Conservation (phyloP, 208 protist species). For the Trypanosomatidae sp. region DNA sequence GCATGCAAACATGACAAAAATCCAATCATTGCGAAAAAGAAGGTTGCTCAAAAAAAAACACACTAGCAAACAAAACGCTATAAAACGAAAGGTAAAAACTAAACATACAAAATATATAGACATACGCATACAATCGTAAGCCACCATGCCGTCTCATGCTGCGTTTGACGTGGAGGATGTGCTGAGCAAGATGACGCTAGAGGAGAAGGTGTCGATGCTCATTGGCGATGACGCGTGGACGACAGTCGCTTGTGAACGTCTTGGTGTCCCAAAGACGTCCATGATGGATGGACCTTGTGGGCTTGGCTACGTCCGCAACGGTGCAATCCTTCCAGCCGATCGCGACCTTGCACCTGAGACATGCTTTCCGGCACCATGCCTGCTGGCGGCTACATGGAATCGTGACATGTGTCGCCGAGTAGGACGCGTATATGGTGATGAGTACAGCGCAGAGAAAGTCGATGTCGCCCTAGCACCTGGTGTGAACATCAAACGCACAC, state of each 20-base stretch:
- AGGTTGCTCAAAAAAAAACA: not conserved
- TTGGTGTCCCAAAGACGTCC: not conserved
- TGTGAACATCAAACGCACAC: constrained; percentile 11
- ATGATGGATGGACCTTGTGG: constrained; percentile 6
- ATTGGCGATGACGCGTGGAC: constrained; percentile 4
- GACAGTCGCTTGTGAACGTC: constrained; percentile 1
- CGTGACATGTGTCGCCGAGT: constrained; percentile 2
- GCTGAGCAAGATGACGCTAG: constrained; percentile 7
- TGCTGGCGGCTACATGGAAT: constrained; percentile 12
- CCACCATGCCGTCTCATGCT: too few relatives aligned
- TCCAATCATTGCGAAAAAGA: too few relatives aligned
- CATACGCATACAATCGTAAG: too few relatives aligned
- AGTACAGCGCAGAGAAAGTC: constrained; percentile 7
- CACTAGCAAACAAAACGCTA: too few relatives aligned
- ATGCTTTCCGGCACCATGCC: constrained; percentile 5
- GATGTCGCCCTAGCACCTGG: constrained; percentile 5
- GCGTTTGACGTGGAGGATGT: constrained; percentile 4
- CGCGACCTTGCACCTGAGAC: constrained; percentile 4
- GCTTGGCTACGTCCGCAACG: constrained; percentile 2
- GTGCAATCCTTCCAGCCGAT: not conserved
- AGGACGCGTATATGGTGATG: constrained; percentile 1
- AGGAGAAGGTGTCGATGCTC: constrained; percentile 8
- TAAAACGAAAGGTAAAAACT: too few relatives aligned
- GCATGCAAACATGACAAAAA: too few relatives aligned
- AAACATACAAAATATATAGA: too few relatives aligned